phyloP scores from a whole-genome alignment of 2,329 filamentous ascomycete species.

The Monosporascus sp. region DNA sequence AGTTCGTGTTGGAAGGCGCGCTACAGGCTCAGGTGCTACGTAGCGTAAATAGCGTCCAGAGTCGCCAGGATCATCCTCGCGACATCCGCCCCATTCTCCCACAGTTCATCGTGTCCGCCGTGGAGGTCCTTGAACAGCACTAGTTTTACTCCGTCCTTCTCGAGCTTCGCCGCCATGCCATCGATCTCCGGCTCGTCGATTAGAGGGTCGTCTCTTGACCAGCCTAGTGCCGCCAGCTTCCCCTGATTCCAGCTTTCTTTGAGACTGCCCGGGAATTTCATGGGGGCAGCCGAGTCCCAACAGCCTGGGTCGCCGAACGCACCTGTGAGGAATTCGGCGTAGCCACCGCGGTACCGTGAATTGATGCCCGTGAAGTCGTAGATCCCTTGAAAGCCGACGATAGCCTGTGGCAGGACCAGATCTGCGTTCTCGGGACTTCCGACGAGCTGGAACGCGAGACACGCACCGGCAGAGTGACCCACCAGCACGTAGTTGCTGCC shows the following conservation, averaged over 20 bases:
- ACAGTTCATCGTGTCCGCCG: conserved; percentile 60
- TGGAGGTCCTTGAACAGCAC: conserved; percentile 40
- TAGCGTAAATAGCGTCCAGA: conserved; percentile 3
- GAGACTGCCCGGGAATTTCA: conserved; percentile 37
- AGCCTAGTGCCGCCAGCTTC: conserved; percentile 33
- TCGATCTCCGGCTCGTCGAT: conserved; percentile 55
- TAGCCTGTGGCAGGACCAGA: conserved; percentile 39
- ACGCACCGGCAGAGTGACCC: conserved; percentile 61
- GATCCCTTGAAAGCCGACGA: conserved; percentile 61
- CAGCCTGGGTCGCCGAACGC: conserved; percentile 54
- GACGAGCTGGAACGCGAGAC: conserved; percentile 56
- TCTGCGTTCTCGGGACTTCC: conserved; percentile 8
- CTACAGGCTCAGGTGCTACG: neutral
- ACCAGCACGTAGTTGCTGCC: conserved; percentile 46
- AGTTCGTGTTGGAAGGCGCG: no score
- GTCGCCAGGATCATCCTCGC: conserved; percentile 36
- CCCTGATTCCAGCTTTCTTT: conserved; percentile 27
- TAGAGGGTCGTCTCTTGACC: conserved; percentile 43
- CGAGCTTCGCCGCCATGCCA: conserved; percentile 46
- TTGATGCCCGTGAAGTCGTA: conserved; percentile 58
- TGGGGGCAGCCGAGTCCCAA: conserved; percentile 56
- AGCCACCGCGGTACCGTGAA: conserved; percentile 40
- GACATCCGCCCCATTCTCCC: conserved; percentile 54
- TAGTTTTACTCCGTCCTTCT: conserved; percentile 30
- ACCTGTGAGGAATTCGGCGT: conserved; percentile 50